phyloP scores from a whole-genome alignment of 805 yeast species.

The Yamadazyma takamatsuzukensis region DNA sequence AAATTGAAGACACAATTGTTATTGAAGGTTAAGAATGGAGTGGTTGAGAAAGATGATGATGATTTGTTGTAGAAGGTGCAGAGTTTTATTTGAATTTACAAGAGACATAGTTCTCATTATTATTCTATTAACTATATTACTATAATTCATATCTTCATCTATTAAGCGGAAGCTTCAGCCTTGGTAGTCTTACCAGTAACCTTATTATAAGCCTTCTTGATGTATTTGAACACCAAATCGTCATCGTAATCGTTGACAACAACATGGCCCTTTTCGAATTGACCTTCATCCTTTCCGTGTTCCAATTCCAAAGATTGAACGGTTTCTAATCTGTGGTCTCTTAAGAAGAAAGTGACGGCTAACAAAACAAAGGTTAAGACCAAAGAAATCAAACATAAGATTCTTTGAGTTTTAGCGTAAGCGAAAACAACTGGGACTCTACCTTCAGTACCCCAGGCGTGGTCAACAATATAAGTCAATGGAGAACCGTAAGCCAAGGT shows the following conservation, averaged over 20 bases:
- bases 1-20: constrained; percentile 85
- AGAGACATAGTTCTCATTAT: no score
- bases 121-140: no score
- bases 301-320: constrained; percentile 26
- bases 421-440: constrained; percentile 56
- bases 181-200: no score
- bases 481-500: constrained; percentile 40
- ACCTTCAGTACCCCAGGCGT: constrained; percentile 62
- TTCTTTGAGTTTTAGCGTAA: constrained; percentile 56
- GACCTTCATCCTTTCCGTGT: constrained; percentile 14
- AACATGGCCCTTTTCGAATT: constrained; percentile 16
- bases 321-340: constrained; percentile 46
- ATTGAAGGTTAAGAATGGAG: constrained; percentile 72
- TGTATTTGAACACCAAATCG: constrained; percentile 13
- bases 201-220: no score
- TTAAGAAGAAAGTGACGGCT: constrained; percentile 43
- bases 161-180: no score
- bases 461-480: constrained; percentile 40
- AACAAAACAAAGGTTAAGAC: constrained; percentile 55
- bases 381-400: constrained; percentile 53
- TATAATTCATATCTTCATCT: no score
- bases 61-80: constrained; percentile 8
- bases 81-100: no score
- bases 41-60: constrained; percentile 55
- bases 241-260: constrained; percentile 24